Evolutionary conservation across 495 filamentous ascomycete genomes (phyloP).

Genomic region (Talaromyces proteolyticus): DNA sequence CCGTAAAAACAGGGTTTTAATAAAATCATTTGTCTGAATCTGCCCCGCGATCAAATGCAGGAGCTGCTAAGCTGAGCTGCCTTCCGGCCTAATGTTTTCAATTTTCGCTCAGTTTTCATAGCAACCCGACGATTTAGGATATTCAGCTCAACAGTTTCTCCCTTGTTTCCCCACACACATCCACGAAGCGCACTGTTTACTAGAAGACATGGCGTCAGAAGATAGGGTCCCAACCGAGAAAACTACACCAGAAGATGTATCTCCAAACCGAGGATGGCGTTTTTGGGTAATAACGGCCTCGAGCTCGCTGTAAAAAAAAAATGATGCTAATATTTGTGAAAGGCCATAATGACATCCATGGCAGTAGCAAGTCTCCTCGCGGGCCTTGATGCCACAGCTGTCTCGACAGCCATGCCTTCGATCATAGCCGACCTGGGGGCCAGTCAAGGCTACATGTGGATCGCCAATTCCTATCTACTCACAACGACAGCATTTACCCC

Average conservation of each 20-base stretch:
- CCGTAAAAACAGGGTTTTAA: too few relatives aligned
- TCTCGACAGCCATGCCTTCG: slow-evolving; percentile 31
- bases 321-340: background rate
- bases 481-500: slow-evolving; percentile 9
- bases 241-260: background rate
- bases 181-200: too few relatives aligned
- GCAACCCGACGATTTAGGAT: too few relatives aligned
- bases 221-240: background rate
- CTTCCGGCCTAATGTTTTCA: too few relatives aligned
- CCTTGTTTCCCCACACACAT: too few relatives aligned
- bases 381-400: slow-evolving; percentile 28
- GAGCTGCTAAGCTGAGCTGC: too few relatives aligned
- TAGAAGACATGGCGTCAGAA: too few relatives aligned
- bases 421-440: slow-evolving; percentile 24
- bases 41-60: too few relatives aligned
- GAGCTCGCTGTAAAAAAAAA: background rate
- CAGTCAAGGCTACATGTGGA: slow-evolving; percentile 31
- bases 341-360: slow-evolving; percentile 4
- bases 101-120: too few relatives aligned
- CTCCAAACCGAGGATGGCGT: background rate
- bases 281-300: background rate
- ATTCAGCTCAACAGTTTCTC: too few relatives aligned
- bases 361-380: slow-evolving; percentile 1
- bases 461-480: slow-evolving; percentile 30
- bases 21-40: too few relatives aligned